phyloP scores from a whole-genome alignment of 1,284 basidiomycete genomes.

The Boletus semigastroideus region DNA sequence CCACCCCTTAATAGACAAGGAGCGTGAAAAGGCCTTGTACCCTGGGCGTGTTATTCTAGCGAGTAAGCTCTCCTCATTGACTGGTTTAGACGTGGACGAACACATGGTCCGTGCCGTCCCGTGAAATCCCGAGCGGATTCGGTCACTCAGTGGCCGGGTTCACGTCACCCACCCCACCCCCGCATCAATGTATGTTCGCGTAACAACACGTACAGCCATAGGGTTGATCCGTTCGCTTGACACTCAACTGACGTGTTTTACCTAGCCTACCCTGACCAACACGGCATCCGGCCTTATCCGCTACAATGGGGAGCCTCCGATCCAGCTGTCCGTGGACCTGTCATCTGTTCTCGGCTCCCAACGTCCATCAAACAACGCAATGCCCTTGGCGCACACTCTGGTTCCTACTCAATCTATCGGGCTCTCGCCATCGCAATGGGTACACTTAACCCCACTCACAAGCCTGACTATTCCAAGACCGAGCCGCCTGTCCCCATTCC shows the following conservation, averaged over 20 bases:
- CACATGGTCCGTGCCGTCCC: conserved; percentile 1
- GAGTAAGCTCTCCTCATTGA: conserved; percentile 47
- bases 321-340: conserved; percentile 73
- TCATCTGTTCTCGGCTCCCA: conserved; percentile 87
- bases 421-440: conserved; percentile 92
- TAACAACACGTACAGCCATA: conserved; percentile 7
- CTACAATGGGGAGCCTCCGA: conserved; percentile 81
- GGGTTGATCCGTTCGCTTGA: not conserved
- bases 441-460: conserved; percentile 80
- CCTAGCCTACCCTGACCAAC: conserved; percentile 69
- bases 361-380: conserved; percentile 88
- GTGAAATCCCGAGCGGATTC: not conserved
- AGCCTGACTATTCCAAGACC: conserved; percentile 85
- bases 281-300: conserved; percentile 74
- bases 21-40: conserved; percentile 72
- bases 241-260: conserved; percentile 8
- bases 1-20: conserved; percentile 47
- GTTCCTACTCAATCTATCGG: conserved; percentile 93
- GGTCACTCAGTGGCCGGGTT: not conserved
- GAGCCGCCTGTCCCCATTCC: conserved; percentile 87
- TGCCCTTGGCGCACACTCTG: conserved; percentile 91
- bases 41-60: conserved; percentile 80
- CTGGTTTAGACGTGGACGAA: not conserved
- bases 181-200: conserved; percentile 16
- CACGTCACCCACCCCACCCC: conserved; percentile 6